Base-by-base conservation (phyloP, 2,329 filamentous ascomycete species). In the Setomelanomma holmii region DNA sequence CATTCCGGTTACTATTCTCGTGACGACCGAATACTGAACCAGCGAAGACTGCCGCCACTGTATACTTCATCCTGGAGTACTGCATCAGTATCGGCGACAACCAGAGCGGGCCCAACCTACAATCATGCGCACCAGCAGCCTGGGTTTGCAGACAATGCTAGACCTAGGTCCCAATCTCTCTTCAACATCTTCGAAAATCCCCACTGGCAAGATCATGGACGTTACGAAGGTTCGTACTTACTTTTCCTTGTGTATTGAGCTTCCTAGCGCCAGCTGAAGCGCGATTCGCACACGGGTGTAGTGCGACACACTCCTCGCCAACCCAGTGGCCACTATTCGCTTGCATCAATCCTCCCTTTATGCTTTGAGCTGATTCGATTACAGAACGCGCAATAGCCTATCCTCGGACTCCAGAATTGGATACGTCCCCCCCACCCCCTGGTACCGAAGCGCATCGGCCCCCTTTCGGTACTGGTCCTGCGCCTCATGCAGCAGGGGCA, bases 21-120 rank as follows among this genome's bases (percentile, higher is more conserved):
- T 60, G 57, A 63, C 53, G 53, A 53, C 46, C 51, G 57, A 27
- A 33, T 50, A 47, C 51, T 60, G 42, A 49, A 52, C 55, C 55
- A 60, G 17, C 59, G 58, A 58, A 62, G 42, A 49, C 50, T 69
- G 53, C 68, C 64, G 44, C 67, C 63, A 30, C 55, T 65, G 36
- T 60, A 59, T 45, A 55, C 57, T 45, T 56, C 61, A 24, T 51
- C 56, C 20, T 58, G 52, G 48, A 56, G 33, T 45, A 50, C 58
- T 51, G 55, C 60, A 56, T 49, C 56, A 57, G 51, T 43, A 41
- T 23, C 51, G 42, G 40, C 52, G 16, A 36, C 49, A 33, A 44
- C 57, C 23, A 40, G 33, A 43, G 52, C 51, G 38, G 47, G 46
- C 14, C 53, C 56, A 8, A 30, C 23, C 14, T 51, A 51, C 45